phyloP scores from a whole-genome alignment of 768 basidiomycete genomes.

The Pisolithus marmoratus region DNA sequence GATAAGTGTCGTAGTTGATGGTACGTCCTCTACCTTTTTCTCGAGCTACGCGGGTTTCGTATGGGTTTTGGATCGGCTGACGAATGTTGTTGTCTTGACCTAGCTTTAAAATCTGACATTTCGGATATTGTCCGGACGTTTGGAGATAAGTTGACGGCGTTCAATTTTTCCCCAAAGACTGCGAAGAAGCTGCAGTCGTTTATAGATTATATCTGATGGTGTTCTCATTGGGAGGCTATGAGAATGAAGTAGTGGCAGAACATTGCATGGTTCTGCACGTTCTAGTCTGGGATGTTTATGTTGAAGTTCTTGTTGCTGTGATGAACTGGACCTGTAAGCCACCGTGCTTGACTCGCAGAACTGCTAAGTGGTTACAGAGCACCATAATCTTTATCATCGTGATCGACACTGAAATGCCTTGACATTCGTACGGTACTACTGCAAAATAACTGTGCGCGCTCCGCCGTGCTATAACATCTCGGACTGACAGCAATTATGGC shows the following conservation, averaged over 20 bases:
- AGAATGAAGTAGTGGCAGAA: too few species aligned
- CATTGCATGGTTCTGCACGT: too few species aligned
- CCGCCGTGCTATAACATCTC: too few species aligned
- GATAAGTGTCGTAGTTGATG: conserved; percentile 49
- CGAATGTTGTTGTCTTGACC: background rate
- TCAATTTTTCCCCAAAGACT: conserved; percentile 68
- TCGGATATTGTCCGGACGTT: conserved; percentile 66
- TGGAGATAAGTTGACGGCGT: conserved; percentile 66
- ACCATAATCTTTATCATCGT: too few species aligned
- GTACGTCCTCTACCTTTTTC: conserved; percentile 36
- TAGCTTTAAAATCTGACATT: conserved; percentile 64
- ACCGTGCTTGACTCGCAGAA: too few species aligned
- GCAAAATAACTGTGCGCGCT: too few species aligned
- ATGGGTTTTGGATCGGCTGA: background rate
- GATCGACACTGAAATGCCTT: too few species aligned
- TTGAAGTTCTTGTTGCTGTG: too few species aligned
- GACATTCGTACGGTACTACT: conserved; percentile 24
- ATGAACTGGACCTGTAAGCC: too few species aligned
- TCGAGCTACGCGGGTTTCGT: background rate
- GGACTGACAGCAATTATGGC: too few species aligned
- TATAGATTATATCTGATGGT: conserved; percentile 52
- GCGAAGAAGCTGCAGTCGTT: conserved; percentile 67
- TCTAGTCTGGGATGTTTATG: too few species aligned
- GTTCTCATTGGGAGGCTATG: background rate
- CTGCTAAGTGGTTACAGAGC: too few species aligned